These are phyloP conservation scores for Xerocomellus amylosporus DNA, from an alignment of 768 basidiomycete species.

Conservation along the genomic window DNA sequence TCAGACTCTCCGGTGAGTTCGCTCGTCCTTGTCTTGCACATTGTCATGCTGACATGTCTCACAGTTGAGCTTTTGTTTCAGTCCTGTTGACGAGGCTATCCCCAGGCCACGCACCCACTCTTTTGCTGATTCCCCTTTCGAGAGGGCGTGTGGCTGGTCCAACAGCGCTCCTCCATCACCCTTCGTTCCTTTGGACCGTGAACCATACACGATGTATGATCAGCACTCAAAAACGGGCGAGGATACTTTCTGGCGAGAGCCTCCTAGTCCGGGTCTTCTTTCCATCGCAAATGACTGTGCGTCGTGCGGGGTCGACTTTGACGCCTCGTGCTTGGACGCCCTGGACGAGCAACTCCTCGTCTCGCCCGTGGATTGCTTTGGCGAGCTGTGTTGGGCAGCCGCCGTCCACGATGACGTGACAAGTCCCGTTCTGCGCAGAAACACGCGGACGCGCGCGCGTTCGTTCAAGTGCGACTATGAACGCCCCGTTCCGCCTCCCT, in stretches of 20 bases:
- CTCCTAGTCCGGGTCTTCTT: slow-evolving; percentile 6
- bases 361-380: slow-evolving; percentile 39
- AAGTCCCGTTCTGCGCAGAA: not conserved
- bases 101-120: slow-evolving; percentile 14
- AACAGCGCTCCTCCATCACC: slow-evolving; percentile 20
- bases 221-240: slow-evolving; percentile 1
- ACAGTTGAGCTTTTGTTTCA: slow-evolving; percentile 27
- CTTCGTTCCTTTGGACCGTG: not conserved
- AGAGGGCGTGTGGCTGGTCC: slow-evolving; percentile 23
- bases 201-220: slow-evolving; percentile 8
- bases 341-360: slow-evolving; percentile 41
- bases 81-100: slow-evolving; percentile 11
- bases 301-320: slow-evolving; percentile 33
- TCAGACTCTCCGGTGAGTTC: slow-evolving; percentile 28
- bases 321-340: slow-evolving; percentile 34
- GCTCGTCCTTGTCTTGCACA: not conserved
- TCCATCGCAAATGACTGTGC: slow-evolving; percentile 25
- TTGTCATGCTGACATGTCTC: slow-evolving; percentile 9
- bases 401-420: slow-evolving; percentile 31
- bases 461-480: slow-evolving; percentile 16
- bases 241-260: slow-evolving; percentile 1
- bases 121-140: slow-evolving; percentile 8
- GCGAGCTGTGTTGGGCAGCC: slow-evolving; percentile 39
- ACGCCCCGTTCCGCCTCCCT: not conserved
- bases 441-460: slow-evolving; percentile 7